phyloP scores from a whole-genome alignment of 2,329 filamentous ascomycete genomes.

The Dothiorella sarmentorum region DNA sequence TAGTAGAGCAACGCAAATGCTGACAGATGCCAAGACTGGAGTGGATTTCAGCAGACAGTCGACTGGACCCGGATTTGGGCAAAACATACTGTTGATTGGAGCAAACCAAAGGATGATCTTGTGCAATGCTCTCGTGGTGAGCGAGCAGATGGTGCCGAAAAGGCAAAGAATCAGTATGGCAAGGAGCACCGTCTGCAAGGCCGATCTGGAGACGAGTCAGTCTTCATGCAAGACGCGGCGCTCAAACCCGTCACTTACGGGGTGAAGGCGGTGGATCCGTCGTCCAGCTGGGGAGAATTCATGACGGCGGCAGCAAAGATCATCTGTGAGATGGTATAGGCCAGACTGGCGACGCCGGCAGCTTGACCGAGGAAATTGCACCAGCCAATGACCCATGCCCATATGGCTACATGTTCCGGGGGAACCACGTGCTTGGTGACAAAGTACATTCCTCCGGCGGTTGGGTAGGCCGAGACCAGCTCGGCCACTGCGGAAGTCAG shows the following conservation, averaged over 20 bases:
- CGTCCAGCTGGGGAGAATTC: slow-evolving; percentile 51
- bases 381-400: slow-evolving; percentile 66
- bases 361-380: slow-evolving; percentile 64
- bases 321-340: slow-evolving; percentile 63
- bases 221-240: slow-evolving; percentile 6
- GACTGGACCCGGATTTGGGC: not conserved
- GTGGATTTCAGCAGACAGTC: slow-evolving; percentile 12
- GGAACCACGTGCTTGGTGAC: slow-evolving; percentile 64
- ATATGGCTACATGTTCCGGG: slow-evolving; percentile 57
- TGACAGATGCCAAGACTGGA: slow-evolving; percentile 56
- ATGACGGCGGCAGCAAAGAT: slow-evolving; percentile 59
- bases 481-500: slow-evolving; percentile 52
- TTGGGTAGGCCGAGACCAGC: slow-evolving; percentile 64
- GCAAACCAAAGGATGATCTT: slow-evolving; percentile 63
- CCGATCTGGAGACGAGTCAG: slow-evolving; percentile 42
- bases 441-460: slow-evolving; percentile 63
- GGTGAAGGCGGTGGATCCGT: slow-evolving; percentile 51
- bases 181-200: slow-evolving; percentile 57
- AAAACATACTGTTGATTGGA: slow-evolving; percentile 56
- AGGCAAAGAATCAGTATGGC: slow-evolving; percentile 54
- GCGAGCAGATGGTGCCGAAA: slow-evolving; percentile 59
- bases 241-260: slow-evolving; percentile 49
- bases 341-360: slow-evolving; percentile 59
- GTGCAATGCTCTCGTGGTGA: slow-evolving; percentile 59
- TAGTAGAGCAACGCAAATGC: slow-evolving; percentile 58